Conservation (phyloP, 129 eudicot species). For the Saussurea involucrata region DNA sequence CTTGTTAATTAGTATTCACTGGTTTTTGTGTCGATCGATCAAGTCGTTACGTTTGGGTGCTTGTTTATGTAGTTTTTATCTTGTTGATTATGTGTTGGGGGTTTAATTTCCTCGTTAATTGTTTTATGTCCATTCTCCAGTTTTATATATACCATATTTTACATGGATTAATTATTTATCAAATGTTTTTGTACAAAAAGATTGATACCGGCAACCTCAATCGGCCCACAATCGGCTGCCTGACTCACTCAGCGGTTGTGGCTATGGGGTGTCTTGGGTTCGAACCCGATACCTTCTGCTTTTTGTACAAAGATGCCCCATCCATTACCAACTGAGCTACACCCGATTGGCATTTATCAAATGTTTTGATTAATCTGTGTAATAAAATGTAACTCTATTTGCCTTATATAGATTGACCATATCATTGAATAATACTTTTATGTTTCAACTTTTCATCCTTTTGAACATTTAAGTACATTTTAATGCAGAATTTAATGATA, state of each 20-base stretch:
- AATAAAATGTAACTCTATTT: conserved; percentile 3
- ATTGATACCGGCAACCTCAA: too few relatives aligned
- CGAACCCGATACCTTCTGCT: too few relatives aligned
- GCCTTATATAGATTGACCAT: not conserved
- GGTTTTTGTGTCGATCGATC: conserved; percentile 18
- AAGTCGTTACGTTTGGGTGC: conserved; percentile 6
- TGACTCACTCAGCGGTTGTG: too few relatives aligned
- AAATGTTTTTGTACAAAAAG: too few relatives aligned
- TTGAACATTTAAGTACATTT: too few relatives aligned
- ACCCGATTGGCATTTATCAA: too few relatives aligned
- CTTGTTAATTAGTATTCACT: conserved; percentile 26
- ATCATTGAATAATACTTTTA: not conserved
- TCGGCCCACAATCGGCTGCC: too few relatives aligned
- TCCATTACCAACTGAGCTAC: too few relatives aligned
- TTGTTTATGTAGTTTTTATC: conserved; percentile 9
- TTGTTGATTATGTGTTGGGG: conserved; percentile 22
- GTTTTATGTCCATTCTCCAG: not conserved
- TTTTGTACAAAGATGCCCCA: too few relatives aligned
- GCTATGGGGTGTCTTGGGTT: too few relatives aligned
- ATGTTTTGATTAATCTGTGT: not conserved
- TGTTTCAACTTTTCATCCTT: not conserved
- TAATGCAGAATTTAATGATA: too few relatives aligned
- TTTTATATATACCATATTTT: conserved; percentile 19
- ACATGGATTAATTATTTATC: conserved; percentile 14
- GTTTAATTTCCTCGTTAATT: conserved; percentile 20